These are phyloP conservation scores for Oenanthe sinensis DNA, from an alignment of 129 eudicot species.

Conservation along the genomic window DNA sequence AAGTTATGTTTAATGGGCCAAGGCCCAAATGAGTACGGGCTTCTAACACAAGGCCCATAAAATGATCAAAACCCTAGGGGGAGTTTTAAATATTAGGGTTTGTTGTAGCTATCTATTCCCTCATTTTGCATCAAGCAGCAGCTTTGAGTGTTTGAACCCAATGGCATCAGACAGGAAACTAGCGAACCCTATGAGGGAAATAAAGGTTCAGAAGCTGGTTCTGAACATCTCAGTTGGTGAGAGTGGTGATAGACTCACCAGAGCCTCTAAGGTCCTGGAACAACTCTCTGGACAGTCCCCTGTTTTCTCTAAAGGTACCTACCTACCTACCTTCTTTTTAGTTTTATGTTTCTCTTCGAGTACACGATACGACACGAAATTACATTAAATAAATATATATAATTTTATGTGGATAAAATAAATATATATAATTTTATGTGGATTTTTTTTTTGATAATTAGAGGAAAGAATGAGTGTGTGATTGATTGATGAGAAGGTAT, in stretches of 20 bases:
- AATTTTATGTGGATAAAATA: too few relatives aligned
- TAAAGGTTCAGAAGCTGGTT: constrained; percentile 4
- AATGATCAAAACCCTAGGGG: not conserved
- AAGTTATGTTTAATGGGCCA: not conserved
- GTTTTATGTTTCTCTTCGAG: too few relatives aligned
- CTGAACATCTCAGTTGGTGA: not conserved
- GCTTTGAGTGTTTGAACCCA: too few relatives aligned
- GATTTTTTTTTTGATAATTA: too few relatives aligned
- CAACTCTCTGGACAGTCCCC: constrained; percentile 7
- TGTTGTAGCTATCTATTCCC: not conserved
- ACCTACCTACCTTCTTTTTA: too few relatives aligned
- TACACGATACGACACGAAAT: too few relatives aligned
- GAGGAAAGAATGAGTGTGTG: not conserved
- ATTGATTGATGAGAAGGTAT: not conserved
- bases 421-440: too few relatives aligned
- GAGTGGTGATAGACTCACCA: constrained; percentile 1
- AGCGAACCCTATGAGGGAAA: constrained; percentile 1
- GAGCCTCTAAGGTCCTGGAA: not conserved
- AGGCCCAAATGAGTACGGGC: not conserved
- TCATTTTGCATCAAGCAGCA: not conserved
- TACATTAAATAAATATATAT: too few relatives aligned
- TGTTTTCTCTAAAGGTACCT: not conserved
- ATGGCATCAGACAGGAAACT: constrained; percentile 3
- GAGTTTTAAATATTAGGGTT: not conserved
- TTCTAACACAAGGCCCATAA: not conserved